Evolutionary conservation across 805 yeast genomes (phyloP).

Genomic region (Tetrapisispora fleetii): DNA sequence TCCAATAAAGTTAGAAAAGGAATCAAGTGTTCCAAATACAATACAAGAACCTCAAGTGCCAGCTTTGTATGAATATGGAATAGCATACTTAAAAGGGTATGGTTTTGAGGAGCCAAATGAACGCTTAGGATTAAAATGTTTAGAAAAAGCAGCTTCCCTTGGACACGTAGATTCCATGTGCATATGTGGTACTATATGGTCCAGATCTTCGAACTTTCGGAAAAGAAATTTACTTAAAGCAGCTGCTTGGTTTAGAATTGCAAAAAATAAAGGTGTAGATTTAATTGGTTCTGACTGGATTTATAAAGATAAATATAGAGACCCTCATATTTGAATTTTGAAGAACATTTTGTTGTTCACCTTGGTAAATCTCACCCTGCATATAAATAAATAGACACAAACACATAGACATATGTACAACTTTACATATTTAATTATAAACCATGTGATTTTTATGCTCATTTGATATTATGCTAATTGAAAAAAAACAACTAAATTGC

Average conservation of each 20-base stretch:
- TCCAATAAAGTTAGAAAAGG: conserved; percentile 28
- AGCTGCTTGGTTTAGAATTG: conserved; percentile 60
- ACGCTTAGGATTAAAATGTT: conserved; percentile 43
- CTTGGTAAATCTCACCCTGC: not conserved
- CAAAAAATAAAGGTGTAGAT: conserved; percentile 51
- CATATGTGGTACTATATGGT: conserved; percentile 61
- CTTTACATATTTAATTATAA: not conserved
- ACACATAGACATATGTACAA: not conserved
- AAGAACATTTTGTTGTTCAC: not conserved
- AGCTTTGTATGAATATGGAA: conserved; percentile 54
- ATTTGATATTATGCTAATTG: no score
- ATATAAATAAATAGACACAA: no score
- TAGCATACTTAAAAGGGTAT: conserved; percentile 45
- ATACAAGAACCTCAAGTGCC: conserved; percentile 38
- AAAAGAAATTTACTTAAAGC: conserved; percentile 53
- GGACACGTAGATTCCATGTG: conserved; percentile 64
- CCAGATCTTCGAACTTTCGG: conserved; percentile 39
- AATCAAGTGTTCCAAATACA: conserved; percentile 27
- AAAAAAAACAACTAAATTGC: no score
- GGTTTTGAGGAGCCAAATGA: conserved; percentile 42
- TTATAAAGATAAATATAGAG: conserved; percentile 55
- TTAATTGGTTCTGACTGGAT: conserved; percentile 68
- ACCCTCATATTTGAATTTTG: conserved; percentile 1
- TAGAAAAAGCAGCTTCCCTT: conserved; percentile 55
- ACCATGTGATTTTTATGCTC: no score